These are phyloP conservation scores for Solanum hybrid DNA, from an alignment of 305 asterid species.

Conservation along the genomic window DNA sequence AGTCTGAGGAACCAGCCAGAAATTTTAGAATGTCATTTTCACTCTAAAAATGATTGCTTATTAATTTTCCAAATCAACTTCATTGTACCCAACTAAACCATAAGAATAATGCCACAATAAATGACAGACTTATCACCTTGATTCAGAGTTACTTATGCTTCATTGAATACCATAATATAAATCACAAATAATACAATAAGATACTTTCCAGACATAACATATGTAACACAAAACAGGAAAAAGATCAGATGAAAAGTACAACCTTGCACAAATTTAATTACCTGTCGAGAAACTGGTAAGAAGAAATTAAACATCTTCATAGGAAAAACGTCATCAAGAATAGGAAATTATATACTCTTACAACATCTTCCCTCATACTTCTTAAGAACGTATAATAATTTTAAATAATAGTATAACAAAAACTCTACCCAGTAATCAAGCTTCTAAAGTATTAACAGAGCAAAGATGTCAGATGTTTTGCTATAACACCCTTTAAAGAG, in stretches of 20 bases:
- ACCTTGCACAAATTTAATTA: not conserved
- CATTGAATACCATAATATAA: not conserved
- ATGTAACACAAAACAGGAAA: not conserved
- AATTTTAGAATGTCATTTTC: not conserved
- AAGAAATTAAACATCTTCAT: not conserved
- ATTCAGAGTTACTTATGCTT: not conserved
- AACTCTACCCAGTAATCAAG: not conserved
- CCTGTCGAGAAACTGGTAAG: not conserved
- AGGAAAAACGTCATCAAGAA: not conserved
- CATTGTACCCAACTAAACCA: not conserved
- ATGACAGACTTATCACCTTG: not conserved
- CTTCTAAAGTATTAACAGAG: not conserved
- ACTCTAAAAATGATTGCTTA: not conserved
- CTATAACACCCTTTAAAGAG: not conserved
- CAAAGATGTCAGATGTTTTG: not conserved
- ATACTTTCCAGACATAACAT: not conserved
- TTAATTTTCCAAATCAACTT: not conserved
- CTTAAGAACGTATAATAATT: not conserved
- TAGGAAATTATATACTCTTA: not conserved
- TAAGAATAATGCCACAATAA: not conserved
- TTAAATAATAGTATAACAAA: not conserved
- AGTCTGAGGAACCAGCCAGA: slow-evolving; percentile 41
- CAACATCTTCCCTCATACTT: not conserved
- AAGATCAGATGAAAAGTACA: not conserved
- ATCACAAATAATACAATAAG: not conserved